Percentiles rank a stretch among this genome's conserved stretches.
These are phyloP conservation scores for Geopyxis carbonaria DNA, from an alignment of 495 filamentous ascomycete genomes.

Conservation along the genomic window DNA sequence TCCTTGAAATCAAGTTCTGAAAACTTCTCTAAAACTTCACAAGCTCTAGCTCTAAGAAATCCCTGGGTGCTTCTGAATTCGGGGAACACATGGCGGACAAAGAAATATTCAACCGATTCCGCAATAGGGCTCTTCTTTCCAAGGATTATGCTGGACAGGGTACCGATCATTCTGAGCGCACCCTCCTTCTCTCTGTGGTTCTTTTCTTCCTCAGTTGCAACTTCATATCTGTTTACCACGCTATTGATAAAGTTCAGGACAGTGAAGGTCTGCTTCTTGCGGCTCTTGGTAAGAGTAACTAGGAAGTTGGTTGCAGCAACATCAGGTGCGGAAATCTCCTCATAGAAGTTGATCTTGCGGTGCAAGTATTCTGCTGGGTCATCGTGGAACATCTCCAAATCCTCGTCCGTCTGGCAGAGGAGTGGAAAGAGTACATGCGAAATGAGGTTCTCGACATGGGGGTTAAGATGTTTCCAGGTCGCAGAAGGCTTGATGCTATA, in stretches of 20 bases:
- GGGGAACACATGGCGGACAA: slow-evolving; percentile 93
- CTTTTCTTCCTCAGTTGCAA: slow-evolving; percentile 68
- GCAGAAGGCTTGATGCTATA: slow-evolving; percentile 69
- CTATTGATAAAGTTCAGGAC: slow-evolving; percentile 86
- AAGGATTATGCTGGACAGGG: slow-evolving; percentile 77
- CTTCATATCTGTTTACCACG: slow-evolving; percentile 78
- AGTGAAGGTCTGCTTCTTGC: slow-evolving; percentile 88
- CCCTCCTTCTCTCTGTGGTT: slow-evolving; percentile 90
- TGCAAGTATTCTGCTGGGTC: slow-evolving; percentile 94
- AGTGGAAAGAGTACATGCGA: slow-evolving; percentile 90
- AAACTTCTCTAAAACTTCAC: slow-evolving; percentile 94
- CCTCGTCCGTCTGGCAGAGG: slow-evolving; percentile 79
- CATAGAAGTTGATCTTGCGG: slow-evolving; percentile 91
- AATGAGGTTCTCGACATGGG: slow-evolving; percentile 79
- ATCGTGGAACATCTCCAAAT: slow-evolving; percentile 81
- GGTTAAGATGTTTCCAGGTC: slow-evolving; percentile 88
- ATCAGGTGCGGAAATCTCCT: slow-evolving; percentile 89
- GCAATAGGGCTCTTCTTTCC: slow-evolving; percentile 97
- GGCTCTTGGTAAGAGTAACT: slow-evolving; percentile 79
- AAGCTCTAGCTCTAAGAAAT: slow-evolving; percentile 85
- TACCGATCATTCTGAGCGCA: slow-evolving; percentile 92
- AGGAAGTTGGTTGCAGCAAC: slow-evolving; percentile 94
- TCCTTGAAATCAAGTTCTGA: slow-evolving; percentile 93
- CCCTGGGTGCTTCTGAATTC: slow-evolving; percentile 89
- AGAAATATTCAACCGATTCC: slow-evolving; percentile 96